Evolutionary conservation across 2,329 filamentous ascomycete species (phyloP).

Genomic region (Xylariales sp.): DNA sequence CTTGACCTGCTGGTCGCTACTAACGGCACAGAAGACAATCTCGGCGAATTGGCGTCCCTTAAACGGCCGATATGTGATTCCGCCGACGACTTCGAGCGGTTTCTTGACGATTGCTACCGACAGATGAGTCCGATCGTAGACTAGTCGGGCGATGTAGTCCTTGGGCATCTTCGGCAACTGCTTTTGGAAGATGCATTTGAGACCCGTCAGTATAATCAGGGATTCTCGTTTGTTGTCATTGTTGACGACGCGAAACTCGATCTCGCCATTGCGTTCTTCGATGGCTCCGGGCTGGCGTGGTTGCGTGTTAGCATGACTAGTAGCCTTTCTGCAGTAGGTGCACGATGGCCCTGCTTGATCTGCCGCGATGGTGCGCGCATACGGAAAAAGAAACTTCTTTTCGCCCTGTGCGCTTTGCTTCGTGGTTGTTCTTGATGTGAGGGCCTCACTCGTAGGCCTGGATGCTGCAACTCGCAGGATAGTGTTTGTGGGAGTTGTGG

Average conservation of each 20-base stretch:
- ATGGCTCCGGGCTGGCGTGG: conserved; percentile 69
- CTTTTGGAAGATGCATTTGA: conserved; percentile 98
- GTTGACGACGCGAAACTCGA: conserved; percentile 96
- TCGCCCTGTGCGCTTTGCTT: not conserved
- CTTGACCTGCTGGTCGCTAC: conserved; percentile 96
- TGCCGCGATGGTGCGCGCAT: not conserved
- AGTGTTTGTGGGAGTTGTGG: too few species aligned
- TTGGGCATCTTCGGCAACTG: conserved; percentile 99
- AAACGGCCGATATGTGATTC: conserved; percentile 95
- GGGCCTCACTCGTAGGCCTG: too few species aligned
- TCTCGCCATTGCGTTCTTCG: conserved; percentile 89
- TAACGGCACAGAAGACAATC: conserved; percentile 98
- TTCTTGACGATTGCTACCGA: conserved; percentile 98
- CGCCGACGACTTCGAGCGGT: conserved; percentile 89
- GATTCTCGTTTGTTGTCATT: conserved; percentile 87
- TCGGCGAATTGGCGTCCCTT: conserved; percentile 89
- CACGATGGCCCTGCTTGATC: not conserved
- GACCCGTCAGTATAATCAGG: conserved; percentile 86
- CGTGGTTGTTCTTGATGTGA: not conserved
- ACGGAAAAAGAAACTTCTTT: not conserved
- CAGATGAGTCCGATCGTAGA: conserved; percentile 94
- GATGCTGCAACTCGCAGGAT: not conserved
- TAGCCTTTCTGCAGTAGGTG: conserved; percentile 1
- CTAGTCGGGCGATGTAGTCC: conserved; percentile 94
- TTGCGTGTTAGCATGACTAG: conserved; percentile 19